Conservation (phyloP, 2,329 filamentous ascomycete genomes). For the Clarireedia paspali region DNA sequence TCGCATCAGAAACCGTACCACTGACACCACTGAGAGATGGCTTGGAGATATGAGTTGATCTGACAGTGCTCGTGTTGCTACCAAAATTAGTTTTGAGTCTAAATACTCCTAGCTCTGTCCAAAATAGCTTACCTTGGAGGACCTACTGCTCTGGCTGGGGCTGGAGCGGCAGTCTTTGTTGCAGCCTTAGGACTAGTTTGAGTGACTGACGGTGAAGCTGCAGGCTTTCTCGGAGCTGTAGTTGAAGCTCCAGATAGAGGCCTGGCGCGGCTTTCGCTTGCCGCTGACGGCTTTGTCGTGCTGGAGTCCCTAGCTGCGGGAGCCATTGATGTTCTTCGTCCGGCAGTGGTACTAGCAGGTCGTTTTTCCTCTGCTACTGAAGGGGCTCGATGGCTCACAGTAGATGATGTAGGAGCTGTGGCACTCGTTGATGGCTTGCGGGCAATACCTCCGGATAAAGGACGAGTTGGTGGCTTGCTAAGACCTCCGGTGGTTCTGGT, state of each 20-base stretch:
- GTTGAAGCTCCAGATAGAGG: slow-evolving; percentile 11
- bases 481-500: slow-evolving; percentile 23
- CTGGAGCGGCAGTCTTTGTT: slow-evolving; percentile 32
- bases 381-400: slow-evolving; percentile 24
- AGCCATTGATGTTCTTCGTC: slow-evolving; percentile 27
- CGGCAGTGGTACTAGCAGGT: slow-evolving; percentile 18
- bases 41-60: slow-evolving; percentile 28
- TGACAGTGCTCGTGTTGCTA: slow-evolving; percentile 30
- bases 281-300: slow-evolving; percentile 21
- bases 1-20: slow-evolving; percentile 39
- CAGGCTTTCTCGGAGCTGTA: slow-evolving; percentile 28
- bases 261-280: slow-evolving; percentile 25
- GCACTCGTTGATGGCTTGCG: slow-evolving; percentile 26
- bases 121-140: slow-evolving; percentile 17
- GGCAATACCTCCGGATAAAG: slow-evolving; percentile 19
- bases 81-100: slow-evolving; percentile 8
- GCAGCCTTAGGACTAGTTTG: slow-evolving; percentile 31
- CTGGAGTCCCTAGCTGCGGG: slow-evolving; percentile 18
- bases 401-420: slow-evolving; percentile 26
- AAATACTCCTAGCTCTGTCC: no score
- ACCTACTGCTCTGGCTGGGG: slow-evolving; percentile 26
- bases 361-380: slow-evolving; percentile 29
- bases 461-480: slow-evolving; percentile 29
- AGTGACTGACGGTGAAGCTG: slow-evolving; percentile 16
- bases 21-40: slow-evolving; percentile 22